phyloP scores from a whole-genome alignment of 2,329 filamentous ascomycete species.

The Iodosphaeria phyllophila region DNA sequence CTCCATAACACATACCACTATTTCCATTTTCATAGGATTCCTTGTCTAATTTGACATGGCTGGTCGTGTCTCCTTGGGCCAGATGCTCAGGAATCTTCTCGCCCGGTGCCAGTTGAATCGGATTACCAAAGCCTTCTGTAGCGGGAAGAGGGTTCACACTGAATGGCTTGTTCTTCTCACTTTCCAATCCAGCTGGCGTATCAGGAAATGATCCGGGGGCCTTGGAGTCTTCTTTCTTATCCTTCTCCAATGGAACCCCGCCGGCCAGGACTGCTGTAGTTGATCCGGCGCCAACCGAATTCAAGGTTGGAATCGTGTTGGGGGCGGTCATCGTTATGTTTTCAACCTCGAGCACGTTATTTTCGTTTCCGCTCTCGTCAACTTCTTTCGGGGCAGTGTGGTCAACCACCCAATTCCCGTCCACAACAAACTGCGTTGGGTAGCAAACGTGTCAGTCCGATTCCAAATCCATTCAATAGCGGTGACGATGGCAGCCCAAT shows the following conservation, averaged over 20 bases:
- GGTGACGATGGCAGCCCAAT: too few species aligned
- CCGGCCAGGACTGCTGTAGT: constrained; percentile 54
- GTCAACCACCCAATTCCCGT: constrained; percentile 79
- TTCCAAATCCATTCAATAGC: too few species aligned
- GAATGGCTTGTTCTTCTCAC: constrained; percentile 33
- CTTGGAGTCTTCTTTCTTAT: constrained; percentile 18
- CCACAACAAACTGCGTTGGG: constrained; percentile 65
- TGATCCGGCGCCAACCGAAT: constrained; percentile 49
- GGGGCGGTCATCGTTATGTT: constrained; percentile 36
- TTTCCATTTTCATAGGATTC: constrained; percentile 75
- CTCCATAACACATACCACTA: constrained; percentile 20
- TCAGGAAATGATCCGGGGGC: constrained; percentile 54
- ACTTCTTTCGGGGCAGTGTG: constrained; percentile 63
- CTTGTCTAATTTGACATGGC: constrained; percentile 60
- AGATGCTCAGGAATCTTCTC: constrained; percentile 61
- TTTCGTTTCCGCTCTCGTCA: constrained; percentile 69
- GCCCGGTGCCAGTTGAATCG: constrained; percentile 59
- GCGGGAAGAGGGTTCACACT: constrained; percentile 43
- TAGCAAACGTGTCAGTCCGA: too few species aligned
- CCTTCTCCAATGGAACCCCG: constrained; percentile 34
- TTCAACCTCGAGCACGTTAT: constrained; percentile 73
- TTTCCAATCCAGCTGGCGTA: constrained; percentile 34
- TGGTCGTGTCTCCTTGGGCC: constrained; percentile 48
- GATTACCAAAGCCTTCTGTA: constrained; percentile 51
- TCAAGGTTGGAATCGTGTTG: constrained; percentile 35